Conservation (phyloP, 78 protist species). For the slime mould (Dictyostelium discoideum) region DNA sequence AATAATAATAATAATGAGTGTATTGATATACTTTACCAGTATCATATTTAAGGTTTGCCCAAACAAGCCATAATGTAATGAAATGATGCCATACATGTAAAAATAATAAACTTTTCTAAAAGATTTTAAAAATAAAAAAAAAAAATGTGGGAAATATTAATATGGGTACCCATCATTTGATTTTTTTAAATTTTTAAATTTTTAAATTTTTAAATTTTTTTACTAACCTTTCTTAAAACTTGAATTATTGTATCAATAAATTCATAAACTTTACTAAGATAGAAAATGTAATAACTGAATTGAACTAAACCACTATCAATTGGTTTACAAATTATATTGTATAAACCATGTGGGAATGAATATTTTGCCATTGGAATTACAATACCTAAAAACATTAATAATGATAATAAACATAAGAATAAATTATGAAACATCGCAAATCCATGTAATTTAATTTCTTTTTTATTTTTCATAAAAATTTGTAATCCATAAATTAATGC, state of each 20-base stretch:
- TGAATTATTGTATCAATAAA: slow-evolving; percentile 86
- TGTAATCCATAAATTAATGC: slow-evolving; percentile 20
- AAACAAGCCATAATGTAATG: slow-evolving; percentile 70
- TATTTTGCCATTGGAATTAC: not conserved
- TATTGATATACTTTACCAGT: not conserved
- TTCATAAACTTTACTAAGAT: slow-evolving; percentile 87
- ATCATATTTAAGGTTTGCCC: slow-evolving; percentile 25
- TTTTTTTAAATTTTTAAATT: too few species aligned
- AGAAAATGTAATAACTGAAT: slow-evolving; percentile 72
- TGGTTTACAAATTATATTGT: slow-evolving; percentile 4
- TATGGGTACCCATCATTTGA: too few species aligned
- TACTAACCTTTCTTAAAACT: slow-evolving; percentile 79
- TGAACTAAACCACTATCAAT: slow-evolving; percentile 15
- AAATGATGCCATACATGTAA: slow-evolving; percentile 90
- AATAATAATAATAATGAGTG: not conserved
- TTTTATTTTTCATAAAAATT: slow-evolving; percentile 60
- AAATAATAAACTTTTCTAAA: slow-evolving; percentile 58
- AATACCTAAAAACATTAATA: slow-evolving; percentile 72
- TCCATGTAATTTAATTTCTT: slow-evolving; percentile 56
- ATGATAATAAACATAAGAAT: slow-evolving; percentile 63
- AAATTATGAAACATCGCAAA: slow-evolving; percentile 64
- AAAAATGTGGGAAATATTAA: too few species aligned
- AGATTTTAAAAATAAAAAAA: too few species aligned
- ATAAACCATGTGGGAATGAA: slow-evolving; percentile 7
- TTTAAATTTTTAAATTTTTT: too few species aligned